Conservation (phyloP, 1,284 basidiomycete genomes). For the Cryptococcus floricola region DNA sequence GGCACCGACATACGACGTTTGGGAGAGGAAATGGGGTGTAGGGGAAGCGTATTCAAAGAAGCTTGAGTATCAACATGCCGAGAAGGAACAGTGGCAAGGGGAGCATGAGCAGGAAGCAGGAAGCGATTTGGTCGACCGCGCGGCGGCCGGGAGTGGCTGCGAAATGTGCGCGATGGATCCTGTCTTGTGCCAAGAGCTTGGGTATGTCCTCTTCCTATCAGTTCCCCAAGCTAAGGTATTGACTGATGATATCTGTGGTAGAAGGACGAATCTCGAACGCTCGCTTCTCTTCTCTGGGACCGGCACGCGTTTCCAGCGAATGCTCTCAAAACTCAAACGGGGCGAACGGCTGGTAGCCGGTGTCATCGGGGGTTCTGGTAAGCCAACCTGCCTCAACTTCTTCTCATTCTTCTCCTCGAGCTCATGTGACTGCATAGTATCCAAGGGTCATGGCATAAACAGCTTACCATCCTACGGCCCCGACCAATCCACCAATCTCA, state of each 20-base stretch:
- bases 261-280: neutral
- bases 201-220: slow-evolving; percentile 6
- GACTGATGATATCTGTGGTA: too few relatives aligned
- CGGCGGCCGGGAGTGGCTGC: neutral
- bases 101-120: neutral
- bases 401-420: too few relatives aligned
- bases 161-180: slow-evolving; percentile 12
- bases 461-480: slow-evolving; percentile 16
- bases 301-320: slow-evolving; percentile 23
- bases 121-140: too few relatives aligned
- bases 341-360: slow-evolving; percentile 26
- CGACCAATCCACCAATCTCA: slow-evolving; percentile 27
- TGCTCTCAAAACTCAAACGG: slow-evolving; percentile 21
- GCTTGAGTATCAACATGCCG: neutral
- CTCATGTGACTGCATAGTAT: slow-evolving; percentile 14
- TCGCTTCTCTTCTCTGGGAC: slow-evolving; percentile 11
- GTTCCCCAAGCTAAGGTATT: neutral
- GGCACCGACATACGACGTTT: too few relatives aligned
- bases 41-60: too few relatives aligned
- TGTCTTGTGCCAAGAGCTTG: slow-evolving; percentile 13
- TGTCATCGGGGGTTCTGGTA: slow-evolving; percentile 27
- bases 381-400: neutral
- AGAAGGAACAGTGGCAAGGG: neutral
- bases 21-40: too few relatives aligned
- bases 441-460: slow-evolving; percentile 28